Evolutionary conservation across 2,329 filamentous ascomycete genomes (phyloP).

Genomic region (Aspergillus puulaauensis): DNA sequence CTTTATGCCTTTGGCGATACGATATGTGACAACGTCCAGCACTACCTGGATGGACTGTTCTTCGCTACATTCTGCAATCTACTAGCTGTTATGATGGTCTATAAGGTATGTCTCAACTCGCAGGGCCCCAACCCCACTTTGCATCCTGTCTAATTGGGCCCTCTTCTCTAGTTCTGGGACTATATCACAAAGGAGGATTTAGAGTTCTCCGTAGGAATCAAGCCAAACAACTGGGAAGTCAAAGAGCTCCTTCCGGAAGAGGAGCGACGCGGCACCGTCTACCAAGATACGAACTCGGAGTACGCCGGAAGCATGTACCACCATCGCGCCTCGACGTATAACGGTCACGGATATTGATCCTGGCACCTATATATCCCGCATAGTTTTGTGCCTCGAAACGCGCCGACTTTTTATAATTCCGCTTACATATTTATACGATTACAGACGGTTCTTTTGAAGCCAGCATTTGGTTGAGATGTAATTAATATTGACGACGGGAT

Average conservation of each 20-base stretch:
- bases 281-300: slow-evolving; percentile 57
- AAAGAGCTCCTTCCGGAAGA: slow-evolving; percentile 86
- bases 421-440: background rate
- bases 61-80: slow-evolving; percentile 93
- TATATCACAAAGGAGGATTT: slow-evolving; percentile 98
- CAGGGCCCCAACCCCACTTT: background rate
- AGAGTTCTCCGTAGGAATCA: slow-evolving; percentile 93
- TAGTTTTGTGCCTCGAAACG: background rate
- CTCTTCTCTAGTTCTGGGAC: slow-evolving; percentile 79
- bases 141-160: background rate
- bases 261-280: slow-evolving; percentile 71
- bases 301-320: slow-evolving; percentile 47
- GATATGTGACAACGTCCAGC: slow-evolving; percentile 80
- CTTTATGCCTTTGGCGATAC: slow-evolving; percentile 84
- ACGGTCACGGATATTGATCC: slow-evolving; percentile 35
- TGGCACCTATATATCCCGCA: background rate
- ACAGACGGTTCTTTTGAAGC: background rate
- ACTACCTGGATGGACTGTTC: slow-evolving; percentile 93
- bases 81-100: slow-evolving; percentile 98
- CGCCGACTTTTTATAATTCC: background rate
- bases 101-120: slow-evolving; percentile 67
- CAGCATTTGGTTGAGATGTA: background rate
- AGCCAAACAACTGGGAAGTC: slow-evolving; percentile 97
- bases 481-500: background rate
- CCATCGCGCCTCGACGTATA: slow-evolving; percentile 39